These are phyloP conservation scores for Puya raimondii DNA, from an alignment of 176 grass and related monocot species.

Conservation along the genomic window DNA sequence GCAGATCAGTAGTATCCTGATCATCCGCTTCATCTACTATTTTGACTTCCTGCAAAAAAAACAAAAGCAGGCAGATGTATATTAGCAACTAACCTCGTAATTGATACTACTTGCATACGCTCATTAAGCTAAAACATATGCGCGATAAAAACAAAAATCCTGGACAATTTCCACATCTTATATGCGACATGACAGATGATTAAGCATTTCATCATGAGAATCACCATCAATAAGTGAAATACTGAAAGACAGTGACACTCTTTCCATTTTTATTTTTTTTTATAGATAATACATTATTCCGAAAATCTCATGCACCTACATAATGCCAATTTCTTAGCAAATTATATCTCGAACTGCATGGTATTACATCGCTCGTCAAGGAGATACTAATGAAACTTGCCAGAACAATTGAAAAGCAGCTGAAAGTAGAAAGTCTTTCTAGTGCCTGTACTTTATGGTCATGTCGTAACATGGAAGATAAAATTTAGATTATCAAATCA, in stretches of 20 bases:
- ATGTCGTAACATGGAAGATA: no score
- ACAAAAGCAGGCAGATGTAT: neutral
- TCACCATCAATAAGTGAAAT: no score
- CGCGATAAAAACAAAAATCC: neutral
- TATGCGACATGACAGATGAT: no score
- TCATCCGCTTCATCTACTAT: conserved; percentile 91
- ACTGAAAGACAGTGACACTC: no score
- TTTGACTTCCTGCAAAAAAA: conserved; percentile 42
- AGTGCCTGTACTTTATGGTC: neutral
- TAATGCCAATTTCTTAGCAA: no score
- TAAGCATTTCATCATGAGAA: no score
- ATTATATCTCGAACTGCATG: neutral
- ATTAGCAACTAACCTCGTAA: neutral
- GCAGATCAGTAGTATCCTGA: conserved; percentile 91
- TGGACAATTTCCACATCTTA: no score
- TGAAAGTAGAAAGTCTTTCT: neutral
- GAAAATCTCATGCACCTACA: no score
- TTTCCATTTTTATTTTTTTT: no score
- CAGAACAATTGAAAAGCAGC: neutral
- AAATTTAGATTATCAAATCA: neutral
- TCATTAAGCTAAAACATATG: neutral
- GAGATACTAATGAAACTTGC: neutral
- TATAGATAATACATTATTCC: no score
- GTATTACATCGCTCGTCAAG: neutral
- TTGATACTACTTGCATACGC: neutral